Evolutionary conservation across 1,284 basidiomycete genomes (phyloP), one percentile per base, ranked within the genome.

Genomic region (Puccinia horiana): DNA sequence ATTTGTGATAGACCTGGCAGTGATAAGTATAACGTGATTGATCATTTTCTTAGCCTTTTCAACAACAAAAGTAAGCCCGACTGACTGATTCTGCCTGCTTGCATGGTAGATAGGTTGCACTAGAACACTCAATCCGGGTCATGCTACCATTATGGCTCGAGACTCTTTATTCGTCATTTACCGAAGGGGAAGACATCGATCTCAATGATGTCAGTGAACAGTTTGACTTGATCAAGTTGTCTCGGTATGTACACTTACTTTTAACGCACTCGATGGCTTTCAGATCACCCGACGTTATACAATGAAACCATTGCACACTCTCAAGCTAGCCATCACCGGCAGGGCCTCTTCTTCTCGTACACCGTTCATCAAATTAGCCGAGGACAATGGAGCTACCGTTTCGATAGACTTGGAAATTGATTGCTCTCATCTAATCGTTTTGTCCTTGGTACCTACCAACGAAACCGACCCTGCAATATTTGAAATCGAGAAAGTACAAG

Each of bases 1-100:
- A 81, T 81, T 74, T 81, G 79, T 70, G 79, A 81, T 52, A 74
- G 44, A 54, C 70, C 72, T n/a, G 79, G 79, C 11, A 75, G 79
- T 54, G 47, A 58, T 11, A 81, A 81, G 40, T 81, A 81, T 65
- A 58, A 65, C 56, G 79, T 81, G 56, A 49, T 67, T 67, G 79
- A 49, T 75, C 67, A 35, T 42, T 23, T 37, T 63, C 18, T 37
- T 42, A 18, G n/a, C 26, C 26, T 35, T 9, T 29, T 56, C 12
- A 61, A 44, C 44, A 4, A 16, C 20, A 67, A 67, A 72, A 52
- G 40, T 44, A 37, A 74, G 47, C 32, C 35, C 35, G 52, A 23
- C 54, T 49, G 52, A 75, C 37, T 49, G 29, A 12, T 75, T 40
- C 52, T 40, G 37, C 32, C 52, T 75, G 44, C 42, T 75, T 44